Evolutionary conservation across 768 basidiomycete genomes (phyloP).

Genomic region (Solioccasus polychromus): DNA sequence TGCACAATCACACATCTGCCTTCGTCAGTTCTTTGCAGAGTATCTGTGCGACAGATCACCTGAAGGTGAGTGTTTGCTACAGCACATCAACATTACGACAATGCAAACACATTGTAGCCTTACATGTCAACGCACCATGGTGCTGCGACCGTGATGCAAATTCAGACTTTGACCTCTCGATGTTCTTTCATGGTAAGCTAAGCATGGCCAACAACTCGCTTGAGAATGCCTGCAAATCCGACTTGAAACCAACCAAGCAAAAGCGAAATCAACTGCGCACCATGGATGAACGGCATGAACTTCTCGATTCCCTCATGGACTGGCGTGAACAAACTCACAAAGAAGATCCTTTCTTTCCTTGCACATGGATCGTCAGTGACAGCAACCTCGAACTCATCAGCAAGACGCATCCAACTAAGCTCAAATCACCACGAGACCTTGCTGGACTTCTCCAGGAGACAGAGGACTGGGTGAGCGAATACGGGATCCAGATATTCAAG

Average conservation of each 20-base stretch:
- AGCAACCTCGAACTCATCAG: neutral
- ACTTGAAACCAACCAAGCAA: neutral
- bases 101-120: neutral
- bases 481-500: neutral
- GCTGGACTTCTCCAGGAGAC: neutral
- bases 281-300: too few relatives aligned
- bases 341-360: neutral
- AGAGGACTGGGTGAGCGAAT: neutral
- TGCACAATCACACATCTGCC: neutral
- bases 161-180: neutral
- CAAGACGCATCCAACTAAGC: neutral
- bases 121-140: neutral
- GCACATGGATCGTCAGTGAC: neutral
- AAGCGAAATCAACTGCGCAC: neutral
- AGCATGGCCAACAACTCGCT: neutral
- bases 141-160: neutral
- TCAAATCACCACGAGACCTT: neutral
- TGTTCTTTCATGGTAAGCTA: neutral
- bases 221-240: neutral
- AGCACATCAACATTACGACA: neutral
- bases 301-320: too few relatives aligned
- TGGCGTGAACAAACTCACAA: neutral
- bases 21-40: neutral
- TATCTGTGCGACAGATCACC: neutral
- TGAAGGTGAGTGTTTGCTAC: too few relatives aligned